These are phyloP conservation scores for Candida silvicultrix DNA, from an alignment of 805 yeast genomes.

Conservation along the genomic window DNA sequence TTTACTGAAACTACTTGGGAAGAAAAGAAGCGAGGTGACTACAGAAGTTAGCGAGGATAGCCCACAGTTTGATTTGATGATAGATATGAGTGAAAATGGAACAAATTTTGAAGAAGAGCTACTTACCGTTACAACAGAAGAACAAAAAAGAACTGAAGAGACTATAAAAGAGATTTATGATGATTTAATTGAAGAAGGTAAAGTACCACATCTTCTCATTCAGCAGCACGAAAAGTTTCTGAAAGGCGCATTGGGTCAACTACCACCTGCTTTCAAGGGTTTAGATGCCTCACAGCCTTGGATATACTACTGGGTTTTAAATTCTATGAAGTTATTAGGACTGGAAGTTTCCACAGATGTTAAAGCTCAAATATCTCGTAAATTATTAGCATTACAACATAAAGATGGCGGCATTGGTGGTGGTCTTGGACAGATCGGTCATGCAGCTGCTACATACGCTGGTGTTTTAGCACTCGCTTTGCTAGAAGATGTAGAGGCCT, in stretches of 20 bases:
- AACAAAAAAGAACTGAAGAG: constrained; percentile 28
- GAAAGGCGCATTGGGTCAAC: constrained; percentile 12
- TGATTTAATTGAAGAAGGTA: constrained; percentile 14
- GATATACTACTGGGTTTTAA: constrained; percentile 81
- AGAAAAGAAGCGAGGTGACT: constrained; percentile 3
- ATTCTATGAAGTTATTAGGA: constrained; percentile 41
- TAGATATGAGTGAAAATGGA: constrained; percentile 6
- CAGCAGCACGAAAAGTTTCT: constrained; percentile 14
- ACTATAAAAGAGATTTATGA: constrained; percentile 26
- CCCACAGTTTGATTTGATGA: constrained; percentile 8
- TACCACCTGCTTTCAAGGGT: constrained; percentile 24
- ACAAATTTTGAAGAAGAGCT: constrained; percentile 22
- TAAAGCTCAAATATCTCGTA: constrained; percentile 24
- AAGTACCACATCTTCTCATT: constrained; percentile 8
- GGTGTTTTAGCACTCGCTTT: constrained; percentile 57
- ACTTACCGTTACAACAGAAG: constrained; percentile 29
- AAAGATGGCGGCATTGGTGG: constrained; percentile 75
- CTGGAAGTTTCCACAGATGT: constrained; percentile 18
- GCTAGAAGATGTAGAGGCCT: constrained; percentile 35
- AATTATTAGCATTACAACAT: constrained; percentile 25
- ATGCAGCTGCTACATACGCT: constrained; percentile 81
- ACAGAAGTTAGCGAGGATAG: constrained; percentile 1
- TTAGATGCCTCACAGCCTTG: constrained; percentile 92
- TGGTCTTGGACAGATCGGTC: constrained; percentile 76
- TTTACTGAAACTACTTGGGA: constrained; percentile 7